phyloP scores from a whole-genome alignment of 192 early-diverging fungal species.

The Backusella macrospora region DNA sequence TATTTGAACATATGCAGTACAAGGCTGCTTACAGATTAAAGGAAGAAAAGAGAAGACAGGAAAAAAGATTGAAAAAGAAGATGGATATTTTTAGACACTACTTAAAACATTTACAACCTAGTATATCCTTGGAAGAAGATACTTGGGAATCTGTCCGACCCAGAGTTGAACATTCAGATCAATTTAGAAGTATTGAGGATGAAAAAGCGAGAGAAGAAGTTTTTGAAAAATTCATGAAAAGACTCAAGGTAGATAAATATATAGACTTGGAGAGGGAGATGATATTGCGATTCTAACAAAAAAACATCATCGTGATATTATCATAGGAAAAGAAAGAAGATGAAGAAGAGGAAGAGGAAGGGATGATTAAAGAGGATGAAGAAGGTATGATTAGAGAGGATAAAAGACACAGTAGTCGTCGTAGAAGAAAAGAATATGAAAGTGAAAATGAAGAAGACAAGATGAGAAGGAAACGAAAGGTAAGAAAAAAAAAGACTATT shows the following conservation, averaged over 20 bases:
- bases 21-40: conserved; percentile 62
- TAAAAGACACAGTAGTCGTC: conserved; percentile 30
- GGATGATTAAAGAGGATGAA: conserved; percentile 60
- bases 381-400: conserved; percentile 63
- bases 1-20: conserved; percentile 44
- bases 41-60: conserved; percentile 73
- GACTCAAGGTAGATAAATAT: conserved; percentile 73
- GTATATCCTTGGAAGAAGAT: conserved; percentile 52
- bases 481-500: too few species aligned
- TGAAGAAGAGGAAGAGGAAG: conserved; percentile 52
- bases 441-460: conserved; percentile 34
- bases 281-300: too few species aligned
- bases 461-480: conserved; percentile 38
- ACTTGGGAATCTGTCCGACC: conserved; percentile 70
- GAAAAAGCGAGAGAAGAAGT: conserved; percentile 67
- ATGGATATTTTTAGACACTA: conserved; percentile 78
- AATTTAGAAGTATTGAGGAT: conserved; percentile 68
- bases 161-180: conserved; percentile 51
- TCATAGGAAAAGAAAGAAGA: conserved; percentile 47
- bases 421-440: conserved; percentile 32
- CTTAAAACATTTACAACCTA: conserved; percentile 63
- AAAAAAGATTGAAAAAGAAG: conserved; percentile 69
- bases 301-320: too few species aligned
- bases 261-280: too few species aligned
- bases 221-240: conserved; percentile 73